Evolutionary conservation across 495 filamentous ascomycete species (phyloP), one percentile per base, ranked within the genome.

Genomic region (Opeltia flavorubescens): DNA sequence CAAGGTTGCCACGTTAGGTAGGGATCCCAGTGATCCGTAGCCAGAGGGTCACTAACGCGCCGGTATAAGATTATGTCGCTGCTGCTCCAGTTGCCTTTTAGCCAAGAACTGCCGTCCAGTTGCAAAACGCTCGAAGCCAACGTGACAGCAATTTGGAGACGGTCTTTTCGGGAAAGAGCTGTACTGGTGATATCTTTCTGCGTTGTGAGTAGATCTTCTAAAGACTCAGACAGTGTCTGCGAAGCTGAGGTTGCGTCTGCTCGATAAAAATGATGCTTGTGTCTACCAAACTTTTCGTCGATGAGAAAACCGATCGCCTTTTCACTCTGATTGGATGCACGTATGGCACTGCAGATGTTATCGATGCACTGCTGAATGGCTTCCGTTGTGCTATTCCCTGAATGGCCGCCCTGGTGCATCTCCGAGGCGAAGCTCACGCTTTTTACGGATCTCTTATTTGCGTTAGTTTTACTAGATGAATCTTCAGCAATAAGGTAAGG

Each of bases 51-150:
- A n/a, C 11, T 31, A 5, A 18, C 20, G 12, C 9, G 7, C 24
- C 27, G 49, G 3, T 43, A 12, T 46, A 50, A 52, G 1, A 58
- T 38, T 2, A 66, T 59, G 44, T 63, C 58, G 8, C 47, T 46
- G n/a, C 53, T 48, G 2, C 51, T 42, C 62, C 60, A 66, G 5
- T 55, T 31, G 8, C 41, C 18, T 29, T 54, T 52, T 0, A 66
- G 50, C 62, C 64, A 67, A 31, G 51, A 57, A 21, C 62, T 65
- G 18, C 62, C 58, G 36, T 64, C 49, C n/a, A 66, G 48, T 27
- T 61, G 55, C 2, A 67, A 51, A 4, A 62, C 59, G 38, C 59
- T 62, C 21, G 57, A 61, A 5, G 63, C 63, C 20, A 66, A 54
- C 15, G 51, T 55, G 0, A 56, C 52, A 11, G 64, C 64, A 12